Base-by-base conservation (phyloP, 352 stramenopile species). In the Phytophthora europaea region DNA sequence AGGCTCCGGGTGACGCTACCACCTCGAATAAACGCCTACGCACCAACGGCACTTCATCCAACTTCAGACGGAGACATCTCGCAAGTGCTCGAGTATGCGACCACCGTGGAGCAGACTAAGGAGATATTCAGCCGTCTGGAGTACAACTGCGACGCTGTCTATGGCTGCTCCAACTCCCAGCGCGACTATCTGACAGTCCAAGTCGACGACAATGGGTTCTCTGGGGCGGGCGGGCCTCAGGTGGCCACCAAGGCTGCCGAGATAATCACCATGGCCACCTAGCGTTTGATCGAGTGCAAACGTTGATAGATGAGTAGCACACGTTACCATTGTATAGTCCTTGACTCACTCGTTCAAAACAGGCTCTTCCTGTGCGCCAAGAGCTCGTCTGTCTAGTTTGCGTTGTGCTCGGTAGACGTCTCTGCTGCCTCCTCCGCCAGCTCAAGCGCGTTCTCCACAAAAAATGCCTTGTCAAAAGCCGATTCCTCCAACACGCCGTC, bases 401-500 rank as follows among this genome's bases (percentile, higher is more conserved):
- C 22, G 63, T 64, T 66, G 55, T 22, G 22, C 47, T 68, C 40
- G 7, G 55, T 48, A 34, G 67, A 51, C 10, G 22, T 26, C 38
- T 28, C 53, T 83, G 43, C 61, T 64, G 56, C 78, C 68, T 97
- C 90, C 22, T 95, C 83, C 13, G 86, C 90, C 33, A 97, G 73
- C 70, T 97, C 90, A 52, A 87, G 53, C 45, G 88, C 89, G 65
- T 93, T 95, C 56, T 97, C 87, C 36, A 95, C 81, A 59, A 97
- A 97, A 74, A 95, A 95, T 1, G 79, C 76, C 58, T 85, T 90
- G 72, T 97, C 88, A 66, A 97, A 94, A 15, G 73, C 77, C 20
- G 76, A 71, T 51, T 89, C 80, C 55, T 88, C 72, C 54, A 87
- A 64, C 38, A 78, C 69, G 5, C 81, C 85, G 64, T 81, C 73